Conservation (phyloP, 2,329 filamentous ascomycete genomes). For the Exophiala sp. region DNA sequence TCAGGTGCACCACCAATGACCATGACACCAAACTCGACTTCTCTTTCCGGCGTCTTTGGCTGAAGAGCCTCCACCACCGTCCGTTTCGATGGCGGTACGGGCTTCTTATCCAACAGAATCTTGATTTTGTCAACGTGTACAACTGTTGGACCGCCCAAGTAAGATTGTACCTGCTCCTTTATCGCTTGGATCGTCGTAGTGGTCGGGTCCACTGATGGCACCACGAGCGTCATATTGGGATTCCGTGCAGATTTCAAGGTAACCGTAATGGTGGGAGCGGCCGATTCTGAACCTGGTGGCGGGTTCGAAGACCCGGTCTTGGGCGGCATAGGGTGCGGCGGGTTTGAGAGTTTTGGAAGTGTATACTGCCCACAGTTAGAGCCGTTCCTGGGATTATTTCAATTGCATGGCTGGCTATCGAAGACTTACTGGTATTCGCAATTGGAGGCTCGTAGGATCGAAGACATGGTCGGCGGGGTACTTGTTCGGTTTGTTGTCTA, state of each 20-base stretch:
- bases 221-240: constrained; percentile 60
- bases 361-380: constrained; percentile 36
- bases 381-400: too few relatives aligned
- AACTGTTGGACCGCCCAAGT: constrained; percentile 45
- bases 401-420: too few relatives aligned
- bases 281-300: constrained; percentile 25
- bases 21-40: constrained; percentile 79
- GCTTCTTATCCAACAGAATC: constrained; percentile 81
- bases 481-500: constrained; percentile 74
- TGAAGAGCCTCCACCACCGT: constrained; percentile 66
- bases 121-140: constrained; percentile 67
- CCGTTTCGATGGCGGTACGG: constrained; percentile 62
- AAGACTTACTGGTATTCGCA: constrained; percentile 64
- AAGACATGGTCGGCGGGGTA: constrained; percentile 86
- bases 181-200: constrained; percentile 73
- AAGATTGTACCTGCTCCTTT: constrained; percentile 61
- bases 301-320: constrained; percentile 33
- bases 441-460: constrained; percentile 71
- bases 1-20: constrained; percentile 64
- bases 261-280: constrained; percentile 42
- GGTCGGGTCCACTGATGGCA: constrained; percentile 55
- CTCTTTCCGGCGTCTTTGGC: constrained; percentile 43
- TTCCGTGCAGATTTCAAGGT: constrained; percentile 71
- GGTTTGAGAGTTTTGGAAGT: constrained; percentile 41
- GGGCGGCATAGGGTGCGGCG: constrained; percentile 40